Conservation (phyloP, 805 yeast genomes). For the Phaffomyces thermotolerans region DNA sequence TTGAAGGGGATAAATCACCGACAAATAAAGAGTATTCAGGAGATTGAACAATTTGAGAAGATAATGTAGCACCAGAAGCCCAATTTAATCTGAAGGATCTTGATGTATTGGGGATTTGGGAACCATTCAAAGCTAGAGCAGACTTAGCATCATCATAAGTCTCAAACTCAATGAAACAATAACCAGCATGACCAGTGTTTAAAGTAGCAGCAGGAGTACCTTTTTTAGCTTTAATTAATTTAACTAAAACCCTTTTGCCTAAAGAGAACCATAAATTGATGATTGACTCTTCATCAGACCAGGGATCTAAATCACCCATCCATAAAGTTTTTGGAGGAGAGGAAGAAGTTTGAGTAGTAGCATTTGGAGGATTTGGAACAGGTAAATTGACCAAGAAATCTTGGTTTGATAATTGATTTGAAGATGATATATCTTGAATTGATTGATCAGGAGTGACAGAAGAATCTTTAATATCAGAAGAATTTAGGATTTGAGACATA, state of each 20-base stretch:
- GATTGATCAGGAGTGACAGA: conserved; percentile 7
- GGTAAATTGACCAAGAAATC: conserved; percentile 21
- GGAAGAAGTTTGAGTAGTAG: conserved; percentile 35
- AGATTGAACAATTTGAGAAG: conserved; percentile 61
- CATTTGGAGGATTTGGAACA: conserved; percentile 50
- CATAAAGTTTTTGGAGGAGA: conserved; percentile 66
- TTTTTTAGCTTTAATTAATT: conserved; percentile 50
- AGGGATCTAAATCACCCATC: conserved; percentile 86
- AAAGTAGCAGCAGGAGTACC: conserved; percentile 29
- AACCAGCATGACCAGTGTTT: conserved; percentile 46
- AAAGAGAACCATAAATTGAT: conserved; percentile 53
- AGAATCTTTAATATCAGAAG: conserved; percentile 3
- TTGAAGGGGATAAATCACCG: conserved; percentile 73
- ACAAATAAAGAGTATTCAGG: conserved; percentile 76
- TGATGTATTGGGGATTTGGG: conserved; percentile 52
- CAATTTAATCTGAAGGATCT: conserved; percentile 70
- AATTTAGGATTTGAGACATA: neutral
- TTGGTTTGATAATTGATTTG: conserved; percentile 18
- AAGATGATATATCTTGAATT: conserved; percentile 1
- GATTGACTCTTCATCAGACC: conserved; percentile 60
- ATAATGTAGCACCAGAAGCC: conserved; percentile 77
- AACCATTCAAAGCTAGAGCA: conserved; percentile 61
- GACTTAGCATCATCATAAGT: conserved; percentile 60
- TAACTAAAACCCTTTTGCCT: conserved; percentile 53
- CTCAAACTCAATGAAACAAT: conserved; percentile 73